phyloP scores from a whole-genome alignment of 2,329 filamentous ascomycete species.

The Anthostomella pinea region DNA sequence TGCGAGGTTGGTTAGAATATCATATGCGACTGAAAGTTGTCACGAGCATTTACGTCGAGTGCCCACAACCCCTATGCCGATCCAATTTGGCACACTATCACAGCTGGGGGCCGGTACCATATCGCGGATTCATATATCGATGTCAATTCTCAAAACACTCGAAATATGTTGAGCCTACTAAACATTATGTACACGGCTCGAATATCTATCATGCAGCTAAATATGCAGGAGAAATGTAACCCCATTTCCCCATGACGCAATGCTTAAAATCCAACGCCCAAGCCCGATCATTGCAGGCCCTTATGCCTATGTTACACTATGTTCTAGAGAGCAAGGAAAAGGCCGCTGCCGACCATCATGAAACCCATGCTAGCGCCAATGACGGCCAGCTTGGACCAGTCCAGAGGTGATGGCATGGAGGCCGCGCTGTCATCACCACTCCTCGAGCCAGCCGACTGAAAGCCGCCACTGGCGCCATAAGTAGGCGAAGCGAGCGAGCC shows the following conservation, averaged over 20 bases:
- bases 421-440: slow-evolving; percentile 13
- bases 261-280: too few relatives aligned
- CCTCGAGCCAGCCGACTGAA: slow-evolving; percentile 23
- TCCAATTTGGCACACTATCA: background rate
- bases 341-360: slow-evolving; percentile 33
- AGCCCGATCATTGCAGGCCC: too few relatives aligned
- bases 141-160: slow-evolving; percentile 12
- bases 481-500: slow-evolving; percentile 23
- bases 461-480: slow-evolving; percentile 37
- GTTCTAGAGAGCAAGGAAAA: slow-evolving; percentile 28
- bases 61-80: too few relatives aligned
- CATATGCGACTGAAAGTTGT: too few relatives aligned
- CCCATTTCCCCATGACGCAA: too few relatives aligned
- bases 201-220: too few relatives aligned
- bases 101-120: background rate
- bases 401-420: slow-evolving; percentile 15
- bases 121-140: background rate
- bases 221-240: too few relatives aligned
- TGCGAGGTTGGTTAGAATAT: too few relatives aligned
- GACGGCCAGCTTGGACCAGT: slow-evolving; percentile 22
- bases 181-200: too few relatives aligned
- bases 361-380: slow-evolving; percentile 31
- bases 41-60: too few relatives aligned
- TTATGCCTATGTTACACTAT: too few relatives aligned
- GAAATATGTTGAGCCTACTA: too few relatives aligned